Evolutionary conservation across 129 eudicot species (phyloP), one percentile per base, ranked within the genome.

Genomic region (Pseudognaphalium luteoalbum): DNA sequence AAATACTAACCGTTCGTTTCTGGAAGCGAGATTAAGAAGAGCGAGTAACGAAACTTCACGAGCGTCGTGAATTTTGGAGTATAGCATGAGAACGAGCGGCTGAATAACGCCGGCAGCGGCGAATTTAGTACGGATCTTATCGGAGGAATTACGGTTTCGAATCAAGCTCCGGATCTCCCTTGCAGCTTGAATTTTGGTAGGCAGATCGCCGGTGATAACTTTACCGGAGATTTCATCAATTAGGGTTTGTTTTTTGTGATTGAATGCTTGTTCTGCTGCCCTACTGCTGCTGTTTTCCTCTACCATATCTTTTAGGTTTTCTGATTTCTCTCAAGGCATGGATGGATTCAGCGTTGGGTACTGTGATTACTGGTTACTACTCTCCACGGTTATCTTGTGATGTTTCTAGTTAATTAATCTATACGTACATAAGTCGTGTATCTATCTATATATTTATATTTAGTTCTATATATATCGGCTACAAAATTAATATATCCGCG

Each of bases 71-170:
- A 81, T 78, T 34, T 67, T 37, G 60, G 83, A 75, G 25, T 58
- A 58, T 42, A 92, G 88, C 96, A 92, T 85, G 52, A 77, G 81
- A 25, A 92, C 88, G 16, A 92, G 90, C 19, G 96, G 96, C 71
- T 74, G 90, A 35, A 91, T 82, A 10, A 88, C 96, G 19, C 97
- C 97, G 78, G 95, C 85, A 37, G 89, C 84, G 5, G 87, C 97
- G 70, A 91, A 84, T 64, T 82, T 82, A 33, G 87, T 72, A 21
- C 97, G 95, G 58, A 83, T 81, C 51, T 83, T 81, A 15, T 71
- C 74, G 66, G 92, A 83, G 28, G 81, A 81, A 72, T 65, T 79
- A 33, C 84, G 81, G 25, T 90, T 85, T 9, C 96, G 86, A 5
- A 91, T 90, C 28, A 91, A 72, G 67, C 75, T 85, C 44, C 96